Evolutionary conservation across 1,139 yeast genomes (phyloP).

Genomic region (Scheffersomyces stambukii): DNA sequence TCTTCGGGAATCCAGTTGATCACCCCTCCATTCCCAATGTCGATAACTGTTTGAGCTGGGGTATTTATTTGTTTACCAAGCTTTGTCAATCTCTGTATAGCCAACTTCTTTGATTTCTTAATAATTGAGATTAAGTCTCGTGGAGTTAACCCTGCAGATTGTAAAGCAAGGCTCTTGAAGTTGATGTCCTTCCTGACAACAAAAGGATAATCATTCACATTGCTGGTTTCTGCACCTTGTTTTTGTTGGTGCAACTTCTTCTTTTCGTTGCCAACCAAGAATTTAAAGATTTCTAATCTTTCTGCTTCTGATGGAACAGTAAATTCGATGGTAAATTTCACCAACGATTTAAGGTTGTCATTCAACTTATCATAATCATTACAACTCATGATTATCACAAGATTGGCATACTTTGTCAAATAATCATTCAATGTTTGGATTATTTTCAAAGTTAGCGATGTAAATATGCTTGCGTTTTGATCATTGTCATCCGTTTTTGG

Average conservation of each 20-base stretch:
- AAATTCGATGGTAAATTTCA: slow-evolving; percentile 74
- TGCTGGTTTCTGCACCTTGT: slow-evolving; percentile 7
- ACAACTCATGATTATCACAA: slow-evolving; percentile 64
- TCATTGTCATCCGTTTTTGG: slow-evolving; percentile 61
- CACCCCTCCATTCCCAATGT: slow-evolving; percentile 48
- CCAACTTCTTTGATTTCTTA: slow-evolving; percentile 55
- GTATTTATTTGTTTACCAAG: slow-evolving; percentile 14
- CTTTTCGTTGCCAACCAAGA: slow-evolving; percentile 32
- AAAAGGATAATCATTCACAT: slow-evolving; percentile 19
- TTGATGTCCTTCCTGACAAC: slow-evolving; percentile 52
- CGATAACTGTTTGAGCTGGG: slow-evolving; percentile 23
- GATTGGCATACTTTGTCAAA: slow-evolving; percentile 28
- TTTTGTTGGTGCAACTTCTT: slow-evolving; percentile 1
- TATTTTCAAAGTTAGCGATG: slow-evolving; percentile 57
- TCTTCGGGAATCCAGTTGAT: slow-evolving; percentile 59
- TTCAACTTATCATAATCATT: slow-evolving; percentile 70
- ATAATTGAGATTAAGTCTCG: slow-evolving; percentile 74
- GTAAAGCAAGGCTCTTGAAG: slow-evolving; percentile 61
- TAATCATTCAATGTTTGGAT: slow-evolving; percentile 58
- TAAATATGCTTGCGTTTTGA: slow-evolving; percentile 52
- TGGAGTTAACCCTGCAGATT: slow-evolving; percentile 92
- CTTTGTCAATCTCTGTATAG: slow-evolving; percentile 47
- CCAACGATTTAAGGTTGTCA: slow-evolving; percentile 59
- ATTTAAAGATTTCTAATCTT: slow-evolving; percentile 58
- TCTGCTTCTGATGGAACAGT: slow-evolving; percentile 79